phyloP scores from a whole-genome alignment of 331 rosid species.

The Quercus lobata region DNA sequence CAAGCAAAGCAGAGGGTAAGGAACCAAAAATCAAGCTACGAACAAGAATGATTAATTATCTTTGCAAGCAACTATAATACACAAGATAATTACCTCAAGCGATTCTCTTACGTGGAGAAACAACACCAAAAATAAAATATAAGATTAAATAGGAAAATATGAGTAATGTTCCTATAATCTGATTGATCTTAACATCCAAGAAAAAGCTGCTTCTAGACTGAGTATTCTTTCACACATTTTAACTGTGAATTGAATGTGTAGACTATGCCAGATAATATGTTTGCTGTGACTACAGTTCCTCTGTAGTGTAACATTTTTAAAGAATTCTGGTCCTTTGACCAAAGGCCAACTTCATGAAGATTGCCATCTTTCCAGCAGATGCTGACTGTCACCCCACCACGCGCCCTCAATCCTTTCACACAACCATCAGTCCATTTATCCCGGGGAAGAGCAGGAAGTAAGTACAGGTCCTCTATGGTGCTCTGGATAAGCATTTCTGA shows the following conservation, averaged over 20 bases:
- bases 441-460: conserved; percentile 57
- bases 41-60: neutral
- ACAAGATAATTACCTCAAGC: neutral
- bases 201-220: conserved; percentile 3
- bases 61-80: neutral
- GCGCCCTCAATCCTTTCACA: conserved; percentile 52
- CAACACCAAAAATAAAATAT: neutral
- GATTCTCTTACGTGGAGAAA: no score
- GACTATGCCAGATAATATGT: conserved; percentile 20
- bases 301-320: conserved; percentile 29
- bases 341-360: conserved; percentile 41
- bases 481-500: conserved; percentile 67
- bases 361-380: conserved; percentile 55
- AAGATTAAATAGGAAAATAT: neutral
- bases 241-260: conserved; percentile 36
- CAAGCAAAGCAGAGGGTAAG: no score
- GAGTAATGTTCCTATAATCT: neutral
- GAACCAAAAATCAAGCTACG: no score
- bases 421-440: conserved; percentile 52
- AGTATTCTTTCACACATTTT: conserved; percentile 23
- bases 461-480: conserved; percentile 39
- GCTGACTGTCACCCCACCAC: conserved; percentile 50
- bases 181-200: neutral
- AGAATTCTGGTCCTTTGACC: conserved; percentile 20
- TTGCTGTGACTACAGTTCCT: conserved; percentile 27